phyloP scores from a whole-genome alignment of 352 stramenopile genomes.

The Phytophthora crassamura region DNA sequence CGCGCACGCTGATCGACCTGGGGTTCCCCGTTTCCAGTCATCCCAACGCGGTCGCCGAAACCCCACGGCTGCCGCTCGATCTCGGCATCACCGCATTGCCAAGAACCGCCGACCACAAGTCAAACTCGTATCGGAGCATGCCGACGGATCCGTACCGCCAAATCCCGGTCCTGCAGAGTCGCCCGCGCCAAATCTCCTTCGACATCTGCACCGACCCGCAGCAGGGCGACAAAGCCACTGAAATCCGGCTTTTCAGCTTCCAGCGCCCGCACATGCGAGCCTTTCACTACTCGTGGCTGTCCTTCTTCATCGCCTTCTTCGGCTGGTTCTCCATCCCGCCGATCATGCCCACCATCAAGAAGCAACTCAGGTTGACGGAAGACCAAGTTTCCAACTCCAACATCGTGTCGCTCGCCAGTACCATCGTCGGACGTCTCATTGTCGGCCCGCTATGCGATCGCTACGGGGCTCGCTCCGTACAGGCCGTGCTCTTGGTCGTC shows the following conservation, averaged over 20 bases:
- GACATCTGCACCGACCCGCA: constrained; percentile 39
- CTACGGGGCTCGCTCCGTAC: constrained; percentile 85
- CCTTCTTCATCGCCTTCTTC: constrained; percentile 94
- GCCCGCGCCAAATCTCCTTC: constrained; percentile 14
- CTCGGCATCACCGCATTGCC: constrained; percentile 7
- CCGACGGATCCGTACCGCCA: constrained; percentile 19
- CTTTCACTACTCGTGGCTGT: constrained; percentile 92
- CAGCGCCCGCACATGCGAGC: constrained; percentile 91
- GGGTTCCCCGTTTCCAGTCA: constrained; percentile 12
- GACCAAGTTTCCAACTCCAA: constrained; percentile 91
- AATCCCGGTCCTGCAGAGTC: constrained; percentile 21
- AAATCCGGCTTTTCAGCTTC: constrained; percentile 79
- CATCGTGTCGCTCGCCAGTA: constrained; percentile 86
- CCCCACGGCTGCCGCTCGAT: constrained; percentile 16
- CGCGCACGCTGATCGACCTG: constrained; percentile 19
- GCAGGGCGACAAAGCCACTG: constrained; percentile 44
- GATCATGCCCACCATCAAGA: constrained; percentile 64
- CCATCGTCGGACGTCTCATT: constrained; percentile 91
- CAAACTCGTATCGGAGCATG: constrained; percentile 11
- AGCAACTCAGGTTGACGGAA: constrained; percentile 80
- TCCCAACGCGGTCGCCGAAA: constrained; percentile 12
- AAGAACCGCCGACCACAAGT: constrained; percentile 3
- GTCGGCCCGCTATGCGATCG: constrained; percentile 92
- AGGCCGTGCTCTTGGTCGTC: constrained; percentile 72
- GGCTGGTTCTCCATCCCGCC: constrained; percentile 92